Percentiles rank a stretch among this genome's conserved stretches.
phyloP scores from a whole-genome alignment of 495 filamentous ascomycete genomes.

The Parmelia sp. region DNA sequence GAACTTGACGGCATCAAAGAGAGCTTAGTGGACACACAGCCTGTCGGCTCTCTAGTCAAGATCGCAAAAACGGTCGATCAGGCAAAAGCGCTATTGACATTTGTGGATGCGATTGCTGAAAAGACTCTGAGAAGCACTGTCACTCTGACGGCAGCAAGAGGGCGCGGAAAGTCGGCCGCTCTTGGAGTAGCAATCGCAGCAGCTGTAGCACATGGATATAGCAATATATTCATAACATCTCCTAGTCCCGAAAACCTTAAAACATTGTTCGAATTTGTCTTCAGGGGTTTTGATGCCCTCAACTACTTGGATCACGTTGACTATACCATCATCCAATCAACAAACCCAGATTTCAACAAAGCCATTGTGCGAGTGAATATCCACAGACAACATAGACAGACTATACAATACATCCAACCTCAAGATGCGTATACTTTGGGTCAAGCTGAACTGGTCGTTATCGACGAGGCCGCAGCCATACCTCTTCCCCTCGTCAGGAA shows the following conservation, averaged over 20 bases:
- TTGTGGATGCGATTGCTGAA: constrained; percentile 93
- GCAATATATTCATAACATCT: constrained; percentile 99
- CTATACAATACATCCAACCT: constrained; percentile 96
- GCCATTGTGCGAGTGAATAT: constrained; percentile 96
- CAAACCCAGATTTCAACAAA: constrained; percentile 98
- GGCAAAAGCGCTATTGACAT: constrained; percentile 88
- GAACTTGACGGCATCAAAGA: constrained; percentile 87
- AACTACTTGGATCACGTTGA: constrained; percentile 90
- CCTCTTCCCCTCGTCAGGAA: constrained; percentile 87
- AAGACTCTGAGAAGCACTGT: constrained; percentile 94
- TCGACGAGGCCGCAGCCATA: constrained; percentile 97
- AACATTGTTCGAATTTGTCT: constrained; percentile 95
- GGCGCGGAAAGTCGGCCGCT: constrained; percentile 94
- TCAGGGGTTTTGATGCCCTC: constrained; percentile 95
- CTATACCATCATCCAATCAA: constrained; percentile 97
- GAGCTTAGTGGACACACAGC: constrained; percentile 73
- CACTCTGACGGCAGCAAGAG: constrained; percentile 86
- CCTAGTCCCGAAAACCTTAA: constrained; percentile 98
- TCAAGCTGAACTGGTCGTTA: constrained; percentile 92
- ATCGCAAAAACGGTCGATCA: constrained; percentile 90
- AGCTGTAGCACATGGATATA: constrained; percentile 91
- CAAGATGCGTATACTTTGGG: constrained; percentile 92
- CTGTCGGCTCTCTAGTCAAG: constrained; percentile 73
- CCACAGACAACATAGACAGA: constrained; percentile 91
- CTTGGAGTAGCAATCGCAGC: constrained; percentile 91